Evolutionary conservation across 2,329 filamentous ascomycete genomes (phyloP).

Genomic region (Lecanicillium sp.): DNA sequence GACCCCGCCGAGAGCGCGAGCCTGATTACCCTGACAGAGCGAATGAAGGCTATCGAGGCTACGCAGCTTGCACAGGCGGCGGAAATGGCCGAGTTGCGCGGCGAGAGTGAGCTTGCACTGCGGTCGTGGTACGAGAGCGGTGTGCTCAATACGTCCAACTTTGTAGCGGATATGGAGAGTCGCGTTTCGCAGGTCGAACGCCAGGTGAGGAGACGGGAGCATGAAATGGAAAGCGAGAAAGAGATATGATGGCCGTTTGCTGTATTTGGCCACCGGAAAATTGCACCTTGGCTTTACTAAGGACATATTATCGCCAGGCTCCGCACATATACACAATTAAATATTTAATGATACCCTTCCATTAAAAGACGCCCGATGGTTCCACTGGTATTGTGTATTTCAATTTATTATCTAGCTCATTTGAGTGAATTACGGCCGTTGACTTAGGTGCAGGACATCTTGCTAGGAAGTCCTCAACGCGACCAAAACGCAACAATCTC

Average conservation of each 20-base stretch:
- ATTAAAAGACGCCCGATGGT: too few relatives aligned
- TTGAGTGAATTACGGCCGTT: too few relatives aligned
- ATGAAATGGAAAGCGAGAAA: conserved; percentile 42
- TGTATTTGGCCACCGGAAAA: too few relatives aligned
- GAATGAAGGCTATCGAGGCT: conserved; percentile 52
- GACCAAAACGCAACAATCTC: conserved; percentile 9
- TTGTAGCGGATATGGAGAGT: conserved; percentile 64
- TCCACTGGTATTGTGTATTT: too few relatives aligned
- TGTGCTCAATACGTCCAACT: conserved; percentile 58
- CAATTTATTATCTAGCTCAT: too few relatives aligned
- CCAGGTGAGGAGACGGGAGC: conserved; percentile 55
- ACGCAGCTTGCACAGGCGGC: conserved; percentile 53
- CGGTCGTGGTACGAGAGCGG: conserved; percentile 67
- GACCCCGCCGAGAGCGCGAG: conserved; percentile 45
- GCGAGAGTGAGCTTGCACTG: conserved; percentile 52
- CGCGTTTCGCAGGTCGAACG: conserved; percentile 59
- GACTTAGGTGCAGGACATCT: too few relatives aligned
- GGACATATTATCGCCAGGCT: too few relatives aligned
- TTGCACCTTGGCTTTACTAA: too few relatives aligned
- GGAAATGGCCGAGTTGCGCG: conserved; percentile 55
- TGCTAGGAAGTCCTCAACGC: not conserved
- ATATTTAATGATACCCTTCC: too few relatives aligned
- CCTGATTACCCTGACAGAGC: conserved; percentile 49
- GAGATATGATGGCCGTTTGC: conserved; percentile 24
- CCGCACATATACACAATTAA: too few relatives aligned